Percentiles rank a stretch among this genome's conserved stretches.
These are phyloP conservation scores for Closterium sp. DNA, from an alignment of 139 green algal genomes.

Conservation along the genomic window DNA sequence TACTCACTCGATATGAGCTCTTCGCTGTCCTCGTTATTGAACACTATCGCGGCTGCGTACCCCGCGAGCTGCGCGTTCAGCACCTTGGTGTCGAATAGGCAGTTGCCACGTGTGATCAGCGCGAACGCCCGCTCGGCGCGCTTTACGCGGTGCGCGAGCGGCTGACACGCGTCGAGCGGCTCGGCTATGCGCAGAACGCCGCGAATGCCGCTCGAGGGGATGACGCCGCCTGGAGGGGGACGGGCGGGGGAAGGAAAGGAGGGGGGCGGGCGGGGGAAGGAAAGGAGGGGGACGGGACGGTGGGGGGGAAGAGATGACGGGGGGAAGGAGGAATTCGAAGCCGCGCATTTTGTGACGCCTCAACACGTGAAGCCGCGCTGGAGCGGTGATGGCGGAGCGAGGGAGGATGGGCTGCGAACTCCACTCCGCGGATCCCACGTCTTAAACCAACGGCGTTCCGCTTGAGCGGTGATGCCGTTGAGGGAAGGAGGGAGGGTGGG, in stretches of 20 bases:
- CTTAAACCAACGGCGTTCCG: no score
- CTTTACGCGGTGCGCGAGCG: neutral
- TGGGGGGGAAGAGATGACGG: no score
- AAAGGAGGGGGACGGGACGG: neutral
- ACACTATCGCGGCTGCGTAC: slow-evolving; percentile 8
- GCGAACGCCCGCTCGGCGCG: neutral
- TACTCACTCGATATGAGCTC: slow-evolving; percentile 24
- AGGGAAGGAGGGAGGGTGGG: no score
- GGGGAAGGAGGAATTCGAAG: no score
- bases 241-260: neutral
- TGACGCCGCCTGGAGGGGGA: neutral
- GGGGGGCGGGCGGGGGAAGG: neutral
- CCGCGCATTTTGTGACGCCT: no score
- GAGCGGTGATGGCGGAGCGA: no score
- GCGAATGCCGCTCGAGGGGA: neutral
- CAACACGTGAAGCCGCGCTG: no score
- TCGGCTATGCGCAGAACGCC: neutral
- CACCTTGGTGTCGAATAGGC: slow-evolving; percentile 22
- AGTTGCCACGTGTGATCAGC: slow-evolving; percentile 13
- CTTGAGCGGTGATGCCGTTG: no score
- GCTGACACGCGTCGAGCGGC: slow-evolving; percentile 3
- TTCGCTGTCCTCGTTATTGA: slow-evolving; percentile 10
- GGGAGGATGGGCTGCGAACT: no score
- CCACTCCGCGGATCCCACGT: no score
- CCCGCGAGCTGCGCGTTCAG: slow-evolving; percentile 14